Conservation (phyloP, 768 basidiomycete genomes). For the Lenzites betulinus region DNA sequence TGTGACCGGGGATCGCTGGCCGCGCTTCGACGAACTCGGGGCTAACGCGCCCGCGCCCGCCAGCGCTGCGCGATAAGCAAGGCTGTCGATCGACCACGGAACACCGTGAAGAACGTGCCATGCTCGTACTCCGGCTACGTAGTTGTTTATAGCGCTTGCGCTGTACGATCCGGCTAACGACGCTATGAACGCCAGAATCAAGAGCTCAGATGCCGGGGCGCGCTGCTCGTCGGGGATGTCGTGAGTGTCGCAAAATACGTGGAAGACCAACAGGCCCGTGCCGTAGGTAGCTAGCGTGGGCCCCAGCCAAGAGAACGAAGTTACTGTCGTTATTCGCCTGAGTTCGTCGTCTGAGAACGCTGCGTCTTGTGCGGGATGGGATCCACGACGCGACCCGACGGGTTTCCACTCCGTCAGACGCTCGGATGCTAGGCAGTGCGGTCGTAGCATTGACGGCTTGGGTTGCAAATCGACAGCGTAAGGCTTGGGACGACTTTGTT, state of each 20-base stretch:
- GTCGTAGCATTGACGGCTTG: constrained; percentile 3
- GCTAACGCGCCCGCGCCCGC: constrained; percentile 33
- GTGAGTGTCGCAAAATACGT: constrained; percentile 41
- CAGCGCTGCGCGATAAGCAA: constrained; percentile 33
- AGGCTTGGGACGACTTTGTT: constrained; percentile 26
- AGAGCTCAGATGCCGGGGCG: constrained; percentile 27
- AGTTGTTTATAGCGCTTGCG: constrained; percentile 38
- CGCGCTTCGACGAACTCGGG: constrained; percentile 33
- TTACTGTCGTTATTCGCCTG: constrained; percentile 27
- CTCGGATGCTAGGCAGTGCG: constrained; percentile 6
- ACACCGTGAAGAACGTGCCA: constrained; percentile 50
- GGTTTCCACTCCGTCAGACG: constrained; percentile 15
- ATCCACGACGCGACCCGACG: not conserved
- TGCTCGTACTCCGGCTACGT: constrained; percentile 40
- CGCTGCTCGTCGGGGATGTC: constrained; percentile 35
- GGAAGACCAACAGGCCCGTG: constrained; percentile 39
- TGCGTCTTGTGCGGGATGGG: too few species aligned
- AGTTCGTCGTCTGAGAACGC: constrained; percentile 24
- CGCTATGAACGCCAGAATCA: constrained; percentile 31
- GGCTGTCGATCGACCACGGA: constrained; percentile 31
- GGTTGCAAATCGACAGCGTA: constrained; percentile 3
- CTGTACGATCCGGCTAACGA: constrained; percentile 34
- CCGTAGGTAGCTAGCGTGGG: constrained; percentile 40
- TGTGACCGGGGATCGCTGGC: constrained; percentile 33
- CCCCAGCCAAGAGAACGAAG: constrained; percentile 32